A percentile compares a stretch with the other conserved stretches of the same genome.
Conservation (phyloP, 2,329 filamentous ascomycete genomes). For the Hortaea werneckii region DNA sequence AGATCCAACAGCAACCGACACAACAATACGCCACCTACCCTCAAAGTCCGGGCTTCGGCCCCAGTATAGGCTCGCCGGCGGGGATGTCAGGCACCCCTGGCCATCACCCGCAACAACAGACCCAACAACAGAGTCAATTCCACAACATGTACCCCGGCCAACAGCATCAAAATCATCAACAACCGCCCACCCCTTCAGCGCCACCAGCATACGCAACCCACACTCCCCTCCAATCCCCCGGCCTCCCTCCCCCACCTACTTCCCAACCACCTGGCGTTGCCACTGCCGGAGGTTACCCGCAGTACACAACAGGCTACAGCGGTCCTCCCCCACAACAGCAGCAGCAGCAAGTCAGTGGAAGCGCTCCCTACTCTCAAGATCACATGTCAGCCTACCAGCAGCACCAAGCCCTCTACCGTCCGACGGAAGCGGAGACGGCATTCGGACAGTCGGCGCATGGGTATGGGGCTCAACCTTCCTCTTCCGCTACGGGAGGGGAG, state of each 20-base stretch:
- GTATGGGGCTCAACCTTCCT: no score
- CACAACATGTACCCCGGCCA: not conserved
- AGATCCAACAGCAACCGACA: not conserved
- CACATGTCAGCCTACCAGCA: no score
- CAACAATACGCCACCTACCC: constrained; percentile 31
- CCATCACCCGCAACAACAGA: constrained; percentile 11
- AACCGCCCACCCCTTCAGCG: constrained; percentile 24
- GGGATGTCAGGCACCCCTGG: no score
- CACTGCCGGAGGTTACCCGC: constrained; percentile 42
- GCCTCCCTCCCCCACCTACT: constrained; percentile 24
- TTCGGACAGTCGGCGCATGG: no score
- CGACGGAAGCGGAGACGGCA: constrained; percentile 50
- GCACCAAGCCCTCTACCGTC: constrained; percentile 44
- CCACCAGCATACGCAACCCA: constrained; percentile 25
- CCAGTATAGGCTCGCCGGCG: no score
- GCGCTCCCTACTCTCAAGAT: no score
- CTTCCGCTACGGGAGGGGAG: no score
- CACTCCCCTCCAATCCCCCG: constrained; percentile 30
- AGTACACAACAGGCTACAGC: constrained; percentile 14
- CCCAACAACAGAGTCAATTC: constrained; percentile 13
- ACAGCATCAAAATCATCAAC: constrained; percentile 4
- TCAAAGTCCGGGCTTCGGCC: not conserved
- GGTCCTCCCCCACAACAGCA: constrained; percentile 40
- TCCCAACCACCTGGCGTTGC: constrained; percentile 32
- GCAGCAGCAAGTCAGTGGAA: no score